Percentiles rank a stretch among this genome's conserved stretches.
Conservation (phyloP, 2,329 filamentous ascomycete genomes). For the Aspergillus sp. region DNA sequence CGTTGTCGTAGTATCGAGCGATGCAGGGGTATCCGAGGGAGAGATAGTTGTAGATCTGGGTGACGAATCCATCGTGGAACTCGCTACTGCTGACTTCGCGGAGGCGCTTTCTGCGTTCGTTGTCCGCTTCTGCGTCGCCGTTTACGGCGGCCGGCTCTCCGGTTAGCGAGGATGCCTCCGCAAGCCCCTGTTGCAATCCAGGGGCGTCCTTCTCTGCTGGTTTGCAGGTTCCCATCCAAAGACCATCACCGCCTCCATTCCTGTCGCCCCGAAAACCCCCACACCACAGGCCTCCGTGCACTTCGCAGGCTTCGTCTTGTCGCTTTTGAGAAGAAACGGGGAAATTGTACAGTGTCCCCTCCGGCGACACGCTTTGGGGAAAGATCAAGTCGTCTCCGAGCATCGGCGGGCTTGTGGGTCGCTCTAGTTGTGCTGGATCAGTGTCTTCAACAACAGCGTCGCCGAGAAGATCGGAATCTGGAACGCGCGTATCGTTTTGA, state of each 20-base stretch:
- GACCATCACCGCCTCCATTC: slow-evolving; percentile 27
- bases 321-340: slow-evolving; percentile 43
- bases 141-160: slow-evolving; percentile 15
- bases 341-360: slow-evolving; percentile 69
- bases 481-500: slow-evolving; percentile 5
- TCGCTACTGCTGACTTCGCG: slow-evolving; percentile 50
- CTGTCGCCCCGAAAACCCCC: slow-evolving; percentile 52
- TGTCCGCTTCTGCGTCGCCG: slow-evolving; percentile 1
- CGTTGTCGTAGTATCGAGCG: slow-evolving; percentile 72
- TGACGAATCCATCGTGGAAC: slow-evolving; percentile 76
- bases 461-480: not conserved
- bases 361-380: slow-evolving; percentile 71
- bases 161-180: too few relatives aligned
- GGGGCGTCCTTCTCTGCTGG: slow-evolving; percentile 12
- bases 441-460: too few relatives aligned
- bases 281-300: slow-evolving; percentile 61
- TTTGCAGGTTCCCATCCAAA: slow-evolving; percentile 35
- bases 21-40: slow-evolving; percentile 84
- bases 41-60: slow-evolving; percentile 94
- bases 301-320: slow-evolving; percentile 41
- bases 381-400: slow-evolving; percentile 73
- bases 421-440: slow-evolving; percentile 46
- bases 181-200: slow-evolving; percentile 7
- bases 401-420: slow-evolving; percentile 68
- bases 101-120: slow-evolving; percentile 20